These are phyloP conservation scores for Didymella lethalis DNA, from an alignment of 2,329 filamentous ascomycete species.

Conservation along the genomic window DNA sequence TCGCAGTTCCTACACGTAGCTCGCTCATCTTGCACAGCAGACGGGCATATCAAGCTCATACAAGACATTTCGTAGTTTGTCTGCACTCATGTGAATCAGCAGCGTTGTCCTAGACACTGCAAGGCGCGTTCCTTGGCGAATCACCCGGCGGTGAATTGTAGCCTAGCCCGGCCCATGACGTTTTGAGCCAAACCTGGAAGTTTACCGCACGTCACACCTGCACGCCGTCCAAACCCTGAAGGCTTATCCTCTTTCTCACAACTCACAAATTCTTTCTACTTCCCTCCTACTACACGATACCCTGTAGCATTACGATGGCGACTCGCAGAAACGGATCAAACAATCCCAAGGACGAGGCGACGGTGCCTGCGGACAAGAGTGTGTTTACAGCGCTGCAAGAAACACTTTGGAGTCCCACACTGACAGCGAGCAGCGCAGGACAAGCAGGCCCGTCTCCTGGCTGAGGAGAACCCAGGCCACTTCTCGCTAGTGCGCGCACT, in stretches of 20 bases:
- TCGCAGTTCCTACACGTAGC: background rate
- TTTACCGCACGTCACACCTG: conserved; percentile 17
- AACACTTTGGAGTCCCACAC: background rate
- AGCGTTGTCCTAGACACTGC: background rate
- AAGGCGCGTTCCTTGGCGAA: conserved; percentile 15
- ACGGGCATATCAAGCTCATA: background rate
- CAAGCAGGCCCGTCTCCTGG: conserved; percentile 79
- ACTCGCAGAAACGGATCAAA: conserved; percentile 19
- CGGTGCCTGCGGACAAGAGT: conserved; percentile 18
- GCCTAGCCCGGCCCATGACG: conserved; percentile 23
- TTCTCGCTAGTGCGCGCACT: conserved; percentile 69
- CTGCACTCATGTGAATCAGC: conserved; percentile 2
- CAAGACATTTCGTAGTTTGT: background rate
- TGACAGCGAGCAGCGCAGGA: conserved; percentile 62
- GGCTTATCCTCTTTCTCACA: conserved; percentile 7
- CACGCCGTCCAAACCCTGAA: conserved; percentile 11
- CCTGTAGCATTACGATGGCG: conserved; percentile 11
- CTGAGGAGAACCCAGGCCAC: conserved; percentile 70
- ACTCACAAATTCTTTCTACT: background rate
- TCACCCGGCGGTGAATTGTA: conserved; percentile 16
- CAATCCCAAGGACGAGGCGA: conserved; percentile 41
- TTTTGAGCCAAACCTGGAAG: conserved; percentile 19
- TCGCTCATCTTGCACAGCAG: background rate
- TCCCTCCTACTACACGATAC: background rate
- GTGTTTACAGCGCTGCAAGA: conserved; percentile 4